Evolutionary conservation across 2,329 filamentous ascomycete genomes (phyloP).

Genomic region (Fusarium sulawesiense): DNA sequence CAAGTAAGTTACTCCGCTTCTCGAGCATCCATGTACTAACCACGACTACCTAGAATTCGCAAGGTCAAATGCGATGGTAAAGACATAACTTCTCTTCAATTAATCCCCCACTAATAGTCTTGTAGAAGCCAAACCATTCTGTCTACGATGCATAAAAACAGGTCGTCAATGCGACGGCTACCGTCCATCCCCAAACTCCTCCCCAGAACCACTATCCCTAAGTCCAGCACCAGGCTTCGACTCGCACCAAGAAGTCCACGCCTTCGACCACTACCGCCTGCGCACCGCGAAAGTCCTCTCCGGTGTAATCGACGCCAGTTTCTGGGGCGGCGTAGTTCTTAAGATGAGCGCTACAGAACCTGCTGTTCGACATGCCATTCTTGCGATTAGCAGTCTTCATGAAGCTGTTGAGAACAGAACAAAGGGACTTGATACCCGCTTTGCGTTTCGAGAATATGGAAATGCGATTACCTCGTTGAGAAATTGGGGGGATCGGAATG

Average conservation of each 20-base stretch:
- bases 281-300: slow-evolving; percentile 55
- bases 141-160: slow-evolving; percentile 64
- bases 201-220: slow-evolving; percentile 24
- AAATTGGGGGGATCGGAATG: slow-evolving; percentile 50
- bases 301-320: slow-evolving; percentile 55
- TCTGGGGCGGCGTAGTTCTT: slow-evolving; percentile 60
- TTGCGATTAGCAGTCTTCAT: slow-evolving; percentile 62
- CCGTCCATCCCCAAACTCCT: slow-evolving; percentile 38
- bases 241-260: slow-evolving; percentile 40
- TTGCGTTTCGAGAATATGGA: slow-evolving; percentile 56
- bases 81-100: too few species aligned
- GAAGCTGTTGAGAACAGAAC: slow-evolving; percentile 47
- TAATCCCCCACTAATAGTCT: not conserved
- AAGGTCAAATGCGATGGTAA: slow-evolving; percentile 27
- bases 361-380: slow-evolving; percentile 60
- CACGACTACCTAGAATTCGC: not conserved
- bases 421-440: slow-evolving; percentile 37
- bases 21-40: not conserved
- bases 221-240: slow-evolving; percentile 39
- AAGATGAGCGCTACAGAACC: slow-evolving; percentile 59
- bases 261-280: slow-evolving; percentile 52
- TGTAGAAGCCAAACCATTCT: slow-evolving; percentile 62
- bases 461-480: slow-evolving; percentile 59
- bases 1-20: slow-evolving; percentile 57
- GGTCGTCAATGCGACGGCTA: slow-evolving; percentile 70